These are phyloP conservation scores for Boletus patriciae DNA, from an alignment of 768 basidiomycete genomes.

Conservation along the genomic window DNA sequence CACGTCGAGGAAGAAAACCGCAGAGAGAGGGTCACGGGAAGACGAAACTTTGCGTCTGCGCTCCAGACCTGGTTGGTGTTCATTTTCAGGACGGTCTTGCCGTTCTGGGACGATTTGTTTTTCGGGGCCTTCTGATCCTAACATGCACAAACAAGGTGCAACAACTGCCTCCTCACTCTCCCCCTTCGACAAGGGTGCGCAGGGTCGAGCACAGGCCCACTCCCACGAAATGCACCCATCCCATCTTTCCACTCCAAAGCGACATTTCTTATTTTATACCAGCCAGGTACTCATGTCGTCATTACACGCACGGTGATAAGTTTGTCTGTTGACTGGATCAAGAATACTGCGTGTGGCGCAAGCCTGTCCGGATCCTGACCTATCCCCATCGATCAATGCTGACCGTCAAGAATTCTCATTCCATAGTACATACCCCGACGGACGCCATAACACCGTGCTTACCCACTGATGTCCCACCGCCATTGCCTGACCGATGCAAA, in stretches of 20 bases:
- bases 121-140: slow-evolving; percentile 29
- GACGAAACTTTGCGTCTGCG: slow-evolving; percentile 1
- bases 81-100: slow-evolving; percentile 5
- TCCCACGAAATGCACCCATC: neutral
- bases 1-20: slow-evolving; percentile 3
- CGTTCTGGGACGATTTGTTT: slow-evolving; percentile 24
- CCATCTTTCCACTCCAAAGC: neutral
- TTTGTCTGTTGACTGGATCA: slow-evolving; percentile 12
- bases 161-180: neutral
- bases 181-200: neutral
- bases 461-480: neutral
- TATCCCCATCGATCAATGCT: neutral
- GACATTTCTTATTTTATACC: neutral
- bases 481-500: neutral
- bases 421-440: neutral
- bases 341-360: slow-evolving; percentile 21
- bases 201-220: neutral
- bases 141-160: slow-evolving; percentile 24
- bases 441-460: neutral
- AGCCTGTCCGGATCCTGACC: slow-evolving; percentile 1
- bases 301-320: slow-evolving; percentile 6
- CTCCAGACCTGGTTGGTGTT: neutral
- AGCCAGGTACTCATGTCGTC: slow-evolving; percentile 22
- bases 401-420: neutral
- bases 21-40: neutral